These are phyloP conservation scores for Tuber aestivum DNA, from an alignment of 495 filamentous ascomycete species.

Conservation along the genomic window DNA sequence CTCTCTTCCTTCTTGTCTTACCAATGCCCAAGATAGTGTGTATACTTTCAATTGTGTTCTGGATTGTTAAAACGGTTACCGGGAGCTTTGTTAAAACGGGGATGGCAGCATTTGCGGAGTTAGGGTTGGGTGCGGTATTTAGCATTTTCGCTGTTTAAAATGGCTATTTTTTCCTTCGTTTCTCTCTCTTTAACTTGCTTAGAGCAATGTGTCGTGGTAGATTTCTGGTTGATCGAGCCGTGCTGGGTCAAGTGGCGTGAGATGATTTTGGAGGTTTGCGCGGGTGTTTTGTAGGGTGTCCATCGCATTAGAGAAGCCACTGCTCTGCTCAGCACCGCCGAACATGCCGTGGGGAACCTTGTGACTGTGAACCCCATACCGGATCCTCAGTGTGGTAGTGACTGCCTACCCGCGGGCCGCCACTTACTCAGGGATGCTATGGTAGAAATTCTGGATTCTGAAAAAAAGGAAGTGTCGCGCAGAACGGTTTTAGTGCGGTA, in stretches of 20 bases:
- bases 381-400: neutral
- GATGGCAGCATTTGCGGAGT: neutral
- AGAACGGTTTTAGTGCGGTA: neutral
- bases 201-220: neutral
- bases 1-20: neutral
- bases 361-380: neutral
- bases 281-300: neutral
- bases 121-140: neutral
- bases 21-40: conserved; percentile 8
- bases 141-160: neutral
- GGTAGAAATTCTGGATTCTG: neutral
- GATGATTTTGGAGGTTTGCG: neutral
- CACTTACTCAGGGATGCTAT: neutral
- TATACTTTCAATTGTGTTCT: neutral
- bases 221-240: neutral
- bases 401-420: neutral
- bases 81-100: neutral
- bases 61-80: neutral
- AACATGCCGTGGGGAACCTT: neutral
- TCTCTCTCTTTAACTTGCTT: neutral
- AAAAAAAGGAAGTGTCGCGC: neutral
- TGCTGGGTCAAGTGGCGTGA: neutral
- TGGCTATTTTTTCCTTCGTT: neutral
- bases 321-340: neutral
- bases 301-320: neutral